Conservation (phyloP, 108 stramenopile species). For the Skeletonema potamos region DNA sequence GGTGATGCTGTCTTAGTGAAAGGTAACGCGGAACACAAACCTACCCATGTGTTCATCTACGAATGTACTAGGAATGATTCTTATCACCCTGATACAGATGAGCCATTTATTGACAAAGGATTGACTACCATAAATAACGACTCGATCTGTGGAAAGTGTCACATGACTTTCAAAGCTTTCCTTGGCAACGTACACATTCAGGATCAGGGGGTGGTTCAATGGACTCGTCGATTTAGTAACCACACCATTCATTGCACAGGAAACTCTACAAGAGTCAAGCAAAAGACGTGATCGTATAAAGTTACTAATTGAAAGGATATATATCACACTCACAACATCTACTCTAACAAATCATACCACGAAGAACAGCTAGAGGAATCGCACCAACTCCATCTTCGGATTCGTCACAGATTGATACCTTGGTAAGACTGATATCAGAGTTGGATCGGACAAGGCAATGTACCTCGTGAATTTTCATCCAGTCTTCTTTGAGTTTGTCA, state of each 20-base stretch:
- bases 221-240: conserved; percentile 64
- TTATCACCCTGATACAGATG: conserved; percentile 40
- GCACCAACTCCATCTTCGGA: background rate
- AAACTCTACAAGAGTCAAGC: background rate
- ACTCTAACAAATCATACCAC: background rate
- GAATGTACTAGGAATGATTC: conserved; percentile 54
- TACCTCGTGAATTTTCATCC: conserved; percentile 32
- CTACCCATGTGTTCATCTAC: conserved; percentile 47
- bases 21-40: conserved; percentile 9
- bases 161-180: conserved; percentile 49
- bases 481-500: conserved; percentile 11
- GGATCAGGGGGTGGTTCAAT: conserved; percentile 56
- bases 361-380: background rate
- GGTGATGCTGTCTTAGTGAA: conserved; percentile 22
- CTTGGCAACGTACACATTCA: conserved; percentile 55
- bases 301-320: too few relatives aligned
- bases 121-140: conserved; percentile 6
- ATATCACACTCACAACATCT: background rate
- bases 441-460: conserved; percentile 4
- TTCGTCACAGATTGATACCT: background rate
- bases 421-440: background rate
- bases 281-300: background rate
- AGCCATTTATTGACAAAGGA: conserved; percentile 19
- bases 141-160: conserved; percentile 39
- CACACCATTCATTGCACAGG: conserved; percentile 64